Percentiles rank a stretch among this genome's conserved stretches.
Evolutionary conservation across 305 asterid species (phyloP).

Genomic region (Fraxinus paxiana): DNA sequence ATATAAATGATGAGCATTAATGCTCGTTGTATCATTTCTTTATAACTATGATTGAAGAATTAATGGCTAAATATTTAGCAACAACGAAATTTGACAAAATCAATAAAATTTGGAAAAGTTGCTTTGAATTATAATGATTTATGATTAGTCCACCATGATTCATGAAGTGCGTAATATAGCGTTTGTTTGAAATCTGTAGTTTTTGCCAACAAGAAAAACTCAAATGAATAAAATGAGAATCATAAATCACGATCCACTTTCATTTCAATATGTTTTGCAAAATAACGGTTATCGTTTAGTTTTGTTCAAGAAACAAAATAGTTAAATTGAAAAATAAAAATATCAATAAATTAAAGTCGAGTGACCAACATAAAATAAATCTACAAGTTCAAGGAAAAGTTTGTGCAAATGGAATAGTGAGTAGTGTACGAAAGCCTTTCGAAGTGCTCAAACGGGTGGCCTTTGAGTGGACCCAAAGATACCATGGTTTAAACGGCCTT

Average conservation of each 20-base stretch:
- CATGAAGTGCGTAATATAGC: not conserved
- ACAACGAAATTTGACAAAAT: not conserved
- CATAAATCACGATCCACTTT: not conserved
- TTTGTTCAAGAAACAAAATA: not conserved
- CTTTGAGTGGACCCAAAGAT: slow-evolving; percentile 29
- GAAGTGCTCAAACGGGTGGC: slow-evolving; percentile 25
- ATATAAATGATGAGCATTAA: not conserved
- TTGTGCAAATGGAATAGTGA: not conserved
- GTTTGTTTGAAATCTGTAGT: not conserved
- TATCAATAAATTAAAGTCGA: not conserved
- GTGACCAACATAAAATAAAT: not conserved
- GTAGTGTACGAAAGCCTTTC: slow-evolving; percentile 36
- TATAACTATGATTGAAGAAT: not conserved
- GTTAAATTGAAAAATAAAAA: not conserved
- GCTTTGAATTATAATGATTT: not conserved
- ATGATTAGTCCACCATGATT: not conserved
- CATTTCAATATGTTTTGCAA: not conserved
- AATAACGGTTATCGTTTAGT: not conserved
- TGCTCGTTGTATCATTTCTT: not conserved
- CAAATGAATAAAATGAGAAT: not conserved
- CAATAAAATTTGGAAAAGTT: not conserved
- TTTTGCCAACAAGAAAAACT: not conserved
- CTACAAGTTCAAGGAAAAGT: not conserved
- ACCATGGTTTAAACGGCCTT: slow-evolving; percentile 24
- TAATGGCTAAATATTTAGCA: not conserved